Conservation (phyloP, 2,329 filamentous ascomycete genomes). For the Colletotrichum salicis region DNA sequence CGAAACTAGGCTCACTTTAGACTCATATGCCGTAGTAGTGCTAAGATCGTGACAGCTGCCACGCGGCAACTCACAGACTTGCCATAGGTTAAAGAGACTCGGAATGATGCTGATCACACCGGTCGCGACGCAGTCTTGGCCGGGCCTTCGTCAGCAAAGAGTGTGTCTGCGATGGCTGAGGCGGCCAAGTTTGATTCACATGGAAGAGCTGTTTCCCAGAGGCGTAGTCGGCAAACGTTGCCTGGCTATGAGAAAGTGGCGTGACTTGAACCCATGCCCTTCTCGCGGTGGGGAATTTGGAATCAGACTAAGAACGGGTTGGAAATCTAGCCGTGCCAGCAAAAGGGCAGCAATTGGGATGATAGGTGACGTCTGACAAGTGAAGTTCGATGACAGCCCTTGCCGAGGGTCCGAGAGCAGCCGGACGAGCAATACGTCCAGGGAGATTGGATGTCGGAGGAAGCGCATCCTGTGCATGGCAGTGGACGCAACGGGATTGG, state of each 20-base stretch:
- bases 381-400: constrained; percentile 1
- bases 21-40: neutral
- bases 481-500: constrained; percentile 21
- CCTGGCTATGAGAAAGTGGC: constrained; percentile 9
- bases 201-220: constrained; percentile 20
- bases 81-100: neutral
- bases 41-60: neutral
- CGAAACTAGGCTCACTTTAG: neutral
- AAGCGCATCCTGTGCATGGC: constrained; percentile 1
- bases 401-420: constrained; percentile 18
- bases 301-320: neutral
- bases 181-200: constrained; percentile 20
- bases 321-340: constrained; percentile 11
- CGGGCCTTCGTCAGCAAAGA: neutral
- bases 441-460: constrained; percentile 11
- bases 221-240: constrained; percentile 20
- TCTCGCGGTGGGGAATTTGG: neutral
- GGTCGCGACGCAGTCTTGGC: constrained; percentile 8
- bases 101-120: constrained; percentile 17
- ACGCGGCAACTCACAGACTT: neutral
- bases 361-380: constrained; percentile 26
- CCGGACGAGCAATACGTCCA: neutral
- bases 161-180: neutral
- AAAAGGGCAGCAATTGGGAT: constrained; percentile 5
- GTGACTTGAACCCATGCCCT: neutral